Evolutionary conservation across 2,329 filamentous ascomycete species (phyloP), one percentile per base, ranked within the genome.

Genomic region (Triangularia verruculosa): DNA sequence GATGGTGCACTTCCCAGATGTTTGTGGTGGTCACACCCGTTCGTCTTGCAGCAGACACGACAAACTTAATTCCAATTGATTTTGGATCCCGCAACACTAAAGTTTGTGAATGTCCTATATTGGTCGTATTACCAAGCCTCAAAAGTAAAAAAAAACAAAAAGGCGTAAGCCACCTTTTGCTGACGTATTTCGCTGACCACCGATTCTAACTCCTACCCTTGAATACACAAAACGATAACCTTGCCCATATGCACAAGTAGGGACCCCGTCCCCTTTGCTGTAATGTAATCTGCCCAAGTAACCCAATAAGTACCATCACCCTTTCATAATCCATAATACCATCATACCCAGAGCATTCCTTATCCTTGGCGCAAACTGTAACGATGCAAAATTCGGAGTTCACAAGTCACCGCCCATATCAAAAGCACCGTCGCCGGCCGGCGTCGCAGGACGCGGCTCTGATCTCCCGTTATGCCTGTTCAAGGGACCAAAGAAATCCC

Each of bases 401-500:
- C 34, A 62, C 20, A 60, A 30, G n/a, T 28, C 15, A 17, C 11
- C 17, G 2, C 11, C 20, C n/a, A 22, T n/a, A 22, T 69, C 61
- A 70, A 24, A 70, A 63, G n/a, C 34, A 39, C 70, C 70, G 6
- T 66, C 70, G 5, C 56, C 66, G 13, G 28, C 62, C 11, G 57
- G 59, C 3, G 59, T 51, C 2, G 3, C 30, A 57, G 66, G 64
- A 2, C 63, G 43, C 39, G 64, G 61, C 15, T 64, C 66, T 0
- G 64, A 65, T 20, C 61, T 61, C 22, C 61, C 66, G 58, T 43
- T 70, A 52, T 70, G 74, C 71, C 76, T 77, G 61, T 77, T 77
- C 61, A 75, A 73, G 0, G 83, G 83, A 2, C 89, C 87, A 72
- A 90, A 90, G 71, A 86, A 92, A 69, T 86, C 82, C 58, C 76